Conservation (phyloP, 1,139 yeast species). For the Candida tropicalis region DNA sequence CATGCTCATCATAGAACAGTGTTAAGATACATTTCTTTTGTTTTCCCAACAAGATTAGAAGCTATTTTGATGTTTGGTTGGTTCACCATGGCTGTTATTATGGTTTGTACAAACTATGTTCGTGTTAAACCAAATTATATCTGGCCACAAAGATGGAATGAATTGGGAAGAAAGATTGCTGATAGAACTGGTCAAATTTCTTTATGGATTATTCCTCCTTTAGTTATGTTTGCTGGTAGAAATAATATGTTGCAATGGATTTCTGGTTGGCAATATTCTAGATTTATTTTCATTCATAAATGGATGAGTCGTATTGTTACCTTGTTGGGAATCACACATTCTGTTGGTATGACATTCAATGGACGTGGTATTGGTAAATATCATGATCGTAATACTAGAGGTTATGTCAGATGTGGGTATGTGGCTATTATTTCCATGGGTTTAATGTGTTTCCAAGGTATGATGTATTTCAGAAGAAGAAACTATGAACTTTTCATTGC, state of each 20-base stretch:
- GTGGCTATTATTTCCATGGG: conserved; percentile 44
- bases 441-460: conserved; percentile 49
- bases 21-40: conserved; percentile 31
- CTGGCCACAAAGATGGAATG: conserved; percentile 34
- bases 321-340: conserved; percentile 50
- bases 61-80: conserved; percentile 51
- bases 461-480: conserved; percentile 52
- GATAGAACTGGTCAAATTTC: conserved; percentile 62
- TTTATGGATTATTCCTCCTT: conserved; percentile 50
- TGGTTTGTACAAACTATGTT: conserved; percentile 44
- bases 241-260: conserved; percentile 65
- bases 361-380: conserved; percentile 39
- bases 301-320: conserved; percentile 60
- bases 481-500: conserved; percentile 67
- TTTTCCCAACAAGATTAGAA: conserved; percentile 70
- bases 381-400: conserved; percentile 34
- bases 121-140: conserved; percentile 36
- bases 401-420: conserved; percentile 58
- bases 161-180: conserved; percentile 57
- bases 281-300: conserved; percentile 66
- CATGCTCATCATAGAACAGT: conserved; percentile 43
- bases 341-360: conserved; percentile 50
- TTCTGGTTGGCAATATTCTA: conserved; percentile 67
- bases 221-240: conserved; percentile 63
- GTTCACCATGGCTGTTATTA: conserved; percentile 50